A percentile compares a stretch with the other conserved stretches of the same genome.
These are phyloP conservation scores for Fusarium subtropicale DNA, from an alignment of 2,329 filamentous ascomycete species.

Conservation along the genomic window DNA sequence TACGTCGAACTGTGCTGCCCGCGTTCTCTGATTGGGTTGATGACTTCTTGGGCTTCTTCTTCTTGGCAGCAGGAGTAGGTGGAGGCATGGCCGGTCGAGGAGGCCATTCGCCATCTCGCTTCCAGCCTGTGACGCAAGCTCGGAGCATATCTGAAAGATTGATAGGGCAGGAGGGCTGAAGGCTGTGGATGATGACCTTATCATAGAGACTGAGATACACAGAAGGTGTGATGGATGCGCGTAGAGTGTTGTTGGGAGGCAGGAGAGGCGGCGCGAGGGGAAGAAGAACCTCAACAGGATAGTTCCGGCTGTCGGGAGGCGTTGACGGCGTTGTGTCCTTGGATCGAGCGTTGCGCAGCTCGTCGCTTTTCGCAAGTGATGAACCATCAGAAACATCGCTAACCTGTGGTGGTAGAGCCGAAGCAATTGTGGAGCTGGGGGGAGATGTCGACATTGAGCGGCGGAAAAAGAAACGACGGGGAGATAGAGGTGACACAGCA, in stretches of 20 bases:
- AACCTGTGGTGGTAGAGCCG: slow-evolving; percentile 40
- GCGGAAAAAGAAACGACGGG: slow-evolving; percentile 64
- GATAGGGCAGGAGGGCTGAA: slow-evolving; percentile 88
- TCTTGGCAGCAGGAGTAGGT: slow-evolving; percentile 53
- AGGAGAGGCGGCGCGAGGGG: slow-evolving; percentile 80
- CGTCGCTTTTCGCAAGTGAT: slow-evolving; percentile 55
- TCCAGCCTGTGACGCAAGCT: slow-evolving; percentile 90
- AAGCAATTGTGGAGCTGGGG: slow-evolving; percentile 43
- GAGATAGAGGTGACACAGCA: slow-evolving; percentile 59
- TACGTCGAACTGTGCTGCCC: slow-evolving; percentile 53
- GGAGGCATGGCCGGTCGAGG: slow-evolving; percentile 62
- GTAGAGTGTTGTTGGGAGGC: slow-evolving; percentile 78
- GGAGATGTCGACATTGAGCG: slow-evolving; percentile 59
- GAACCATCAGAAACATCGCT: slow-evolving; percentile 56
- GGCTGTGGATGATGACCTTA: slow-evolving; percentile 83
- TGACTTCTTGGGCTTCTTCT: slow-evolving; percentile 53
- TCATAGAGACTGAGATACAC: slow-evolving; percentile 88
- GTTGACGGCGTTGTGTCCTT: slow-evolving; percentile 52
- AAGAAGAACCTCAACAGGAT: slow-evolving; percentile 71
- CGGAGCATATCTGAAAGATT: slow-evolving; percentile 85
- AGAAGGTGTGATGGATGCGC: slow-evolving; percentile 77
- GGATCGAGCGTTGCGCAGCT: slow-evolving; percentile 49
- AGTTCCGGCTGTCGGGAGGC: slow-evolving; percentile 42
- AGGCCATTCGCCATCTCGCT: slow-evolving; percentile 93
- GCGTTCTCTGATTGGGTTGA: slow-evolving; percentile 39